A percentile compares a stretch with the other conserved stretches of the same genome.
These are phyloP conservation scores for Nitzschia sp. DNA, from an alignment of 108 stramenopile species.

Conservation along the genomic window DNA sequence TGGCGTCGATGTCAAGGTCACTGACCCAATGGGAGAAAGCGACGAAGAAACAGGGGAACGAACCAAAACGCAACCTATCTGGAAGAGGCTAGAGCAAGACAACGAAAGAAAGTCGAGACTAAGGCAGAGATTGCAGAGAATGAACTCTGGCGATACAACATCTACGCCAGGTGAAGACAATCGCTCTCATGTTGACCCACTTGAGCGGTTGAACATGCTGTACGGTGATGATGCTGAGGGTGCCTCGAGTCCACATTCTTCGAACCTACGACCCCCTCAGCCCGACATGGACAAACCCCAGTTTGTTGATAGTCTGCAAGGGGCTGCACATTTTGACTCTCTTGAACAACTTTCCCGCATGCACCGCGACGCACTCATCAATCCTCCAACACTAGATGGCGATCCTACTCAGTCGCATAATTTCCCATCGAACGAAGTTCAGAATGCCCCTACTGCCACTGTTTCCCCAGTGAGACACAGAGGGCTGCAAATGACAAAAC, in stretches of 20 bases:
- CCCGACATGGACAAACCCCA: too few species aligned
- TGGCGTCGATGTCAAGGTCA: too few species aligned
- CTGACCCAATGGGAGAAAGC: not conserved
- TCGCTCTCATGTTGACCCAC: not conserved
- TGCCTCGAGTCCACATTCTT: too few species aligned
- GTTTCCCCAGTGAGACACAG: too few species aligned
- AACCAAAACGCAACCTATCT: not conserved
- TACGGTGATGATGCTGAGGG: not conserved
- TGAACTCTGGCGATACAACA: not conserved
- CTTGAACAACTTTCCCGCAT: too few species aligned
- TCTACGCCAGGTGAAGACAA: not conserved
- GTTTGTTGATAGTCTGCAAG: too few species aligned
- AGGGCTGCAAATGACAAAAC: too few species aligned
- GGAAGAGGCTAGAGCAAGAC: slow-evolving; percentile 21
- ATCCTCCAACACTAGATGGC: too few species aligned
- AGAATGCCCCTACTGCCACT: not conserved
- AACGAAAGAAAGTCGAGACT: slow-evolving; percentile 12
- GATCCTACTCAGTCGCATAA: not conserved
- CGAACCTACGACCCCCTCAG: too few species aligned
- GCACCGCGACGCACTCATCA: too few species aligned
- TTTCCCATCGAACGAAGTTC: not conserved
- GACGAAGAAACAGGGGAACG: not conserved
- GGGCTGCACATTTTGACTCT: too few species aligned
- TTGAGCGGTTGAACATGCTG: not conserved
- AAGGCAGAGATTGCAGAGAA: not conserved